Conservation (phyloP, 192 early-diverging fungal genomes). For the Mortierella claussenii region DNA sequence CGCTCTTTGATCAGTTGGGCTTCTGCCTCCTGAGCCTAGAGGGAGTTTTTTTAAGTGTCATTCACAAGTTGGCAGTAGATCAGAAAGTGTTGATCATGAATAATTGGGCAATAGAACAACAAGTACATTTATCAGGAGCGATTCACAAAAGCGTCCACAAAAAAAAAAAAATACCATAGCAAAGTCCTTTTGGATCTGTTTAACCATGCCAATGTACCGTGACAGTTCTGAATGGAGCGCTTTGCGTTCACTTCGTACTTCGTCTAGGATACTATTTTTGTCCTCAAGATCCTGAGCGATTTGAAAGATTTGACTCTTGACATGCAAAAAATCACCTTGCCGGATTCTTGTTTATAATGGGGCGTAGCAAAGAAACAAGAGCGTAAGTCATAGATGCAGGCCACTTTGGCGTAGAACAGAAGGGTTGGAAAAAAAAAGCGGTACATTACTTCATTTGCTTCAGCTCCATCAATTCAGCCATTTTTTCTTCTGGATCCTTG, state of each 20-base stretch:
- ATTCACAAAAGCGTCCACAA: too few species aligned
- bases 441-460: conserved; percentile 37
- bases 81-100: background rate
- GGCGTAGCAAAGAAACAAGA: too few species aligned
- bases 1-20: conserved; percentile 30
- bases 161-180: conserved; percentile 28
- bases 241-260: conserved; percentile 35
- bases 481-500: conserved; percentile 39
- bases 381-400: too few species aligned
- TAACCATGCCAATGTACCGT: conserved; percentile 40
- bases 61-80: too few species aligned
- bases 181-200: conserved; percentile 42
- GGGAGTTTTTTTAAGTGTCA: too few species aligned
- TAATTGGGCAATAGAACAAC: background rate
- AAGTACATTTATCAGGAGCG: background rate
- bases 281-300: conserved; percentile 29
- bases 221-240: conserved; percentile 28
- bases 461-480: conserved; percentile 35
- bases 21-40: conserved; percentile 38
- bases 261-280: conserved; percentile 34
- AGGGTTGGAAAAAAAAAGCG: background rate
- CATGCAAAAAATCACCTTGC: conserved; percentile 35
- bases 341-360: conserved; percentile 29
- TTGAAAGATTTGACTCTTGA: conserved; percentile 35
- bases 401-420: too few species aligned